phyloP scores from a whole-genome alignment of 164 flowering plant species.

The Brasenia schreberi region DNA sequence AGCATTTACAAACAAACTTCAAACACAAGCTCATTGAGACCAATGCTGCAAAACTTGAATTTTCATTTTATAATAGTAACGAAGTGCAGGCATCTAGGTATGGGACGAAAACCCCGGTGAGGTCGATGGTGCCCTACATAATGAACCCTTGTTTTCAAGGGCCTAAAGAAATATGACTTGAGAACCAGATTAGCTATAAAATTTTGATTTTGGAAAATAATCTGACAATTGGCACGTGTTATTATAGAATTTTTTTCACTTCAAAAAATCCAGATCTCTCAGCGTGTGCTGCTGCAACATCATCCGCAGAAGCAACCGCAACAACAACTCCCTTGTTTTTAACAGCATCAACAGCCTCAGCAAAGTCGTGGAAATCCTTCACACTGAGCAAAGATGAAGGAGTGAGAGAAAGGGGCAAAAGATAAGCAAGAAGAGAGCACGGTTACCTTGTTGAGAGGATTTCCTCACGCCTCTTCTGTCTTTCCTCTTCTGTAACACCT shows the following conservation, averaged over 20 bases:
- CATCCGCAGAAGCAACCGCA: conserved; percentile 85
- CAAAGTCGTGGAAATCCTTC: conserved; percentile 74
- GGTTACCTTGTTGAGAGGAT: conserved; percentile 76
- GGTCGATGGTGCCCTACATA: neutral
- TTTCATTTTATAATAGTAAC: neutral
- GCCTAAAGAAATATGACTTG: neutral
- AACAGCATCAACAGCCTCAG: conserved; percentile 54
- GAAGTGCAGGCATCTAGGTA: neutral
- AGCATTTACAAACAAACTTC: neutral
- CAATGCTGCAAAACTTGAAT: neutral
- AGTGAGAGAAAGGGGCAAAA: neutral
- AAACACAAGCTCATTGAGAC: neutral
- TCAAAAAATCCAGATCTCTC: conserved; percentile 47
- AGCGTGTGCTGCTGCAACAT: conserved; percentile 66
- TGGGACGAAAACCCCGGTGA: neutral
- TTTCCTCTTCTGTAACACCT: conserved; percentile 89
- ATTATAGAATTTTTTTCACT: conserved; percentile 56
- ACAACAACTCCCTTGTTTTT: conserved; percentile 79
- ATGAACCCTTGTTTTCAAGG: neutral
- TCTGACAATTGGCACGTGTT: neutral
- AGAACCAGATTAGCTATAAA: neutral
- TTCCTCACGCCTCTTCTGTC: conserved; percentile 80
- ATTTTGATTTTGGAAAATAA: too few relatives aligned
- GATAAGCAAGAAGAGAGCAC: neutral
- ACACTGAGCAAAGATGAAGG: conserved; percentile 22